These are phyloP conservation scores for Cutaneotrichosporon spelunceum DNA, from an alignment of 1,284 basidiomycete species.

Conservation along the genomic window DNA sequence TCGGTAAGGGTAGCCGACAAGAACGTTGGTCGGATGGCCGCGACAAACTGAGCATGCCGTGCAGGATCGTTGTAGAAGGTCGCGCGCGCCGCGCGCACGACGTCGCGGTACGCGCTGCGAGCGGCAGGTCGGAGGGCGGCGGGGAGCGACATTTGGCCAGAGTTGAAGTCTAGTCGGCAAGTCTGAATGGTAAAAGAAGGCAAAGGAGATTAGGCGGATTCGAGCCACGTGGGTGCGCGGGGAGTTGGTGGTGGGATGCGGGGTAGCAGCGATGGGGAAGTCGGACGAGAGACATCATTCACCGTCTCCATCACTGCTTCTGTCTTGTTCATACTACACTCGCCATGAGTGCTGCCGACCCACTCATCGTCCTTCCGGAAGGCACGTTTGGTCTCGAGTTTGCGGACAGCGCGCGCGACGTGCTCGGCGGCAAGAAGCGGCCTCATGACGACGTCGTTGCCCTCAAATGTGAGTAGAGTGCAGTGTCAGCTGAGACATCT, in stretches of 20 bases:
- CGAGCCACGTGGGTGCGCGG: not conserved
- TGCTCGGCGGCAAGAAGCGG: conserved; percentile 10
- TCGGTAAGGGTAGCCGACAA: conserved; percentile 40
- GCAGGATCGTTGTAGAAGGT: conserved; percentile 48
- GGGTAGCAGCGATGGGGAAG: not conserved
- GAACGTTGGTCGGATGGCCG: conserved; percentile 42
- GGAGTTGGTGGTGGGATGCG: not conserved
- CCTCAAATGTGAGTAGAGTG: conserved; percentile 16
- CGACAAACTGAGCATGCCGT: conserved; percentile 34
- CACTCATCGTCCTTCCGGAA: conserved; percentile 21
- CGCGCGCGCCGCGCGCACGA: conserved; percentile 42
- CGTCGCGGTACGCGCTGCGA: conserved; percentile 43
- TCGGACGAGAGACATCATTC: not conserved
- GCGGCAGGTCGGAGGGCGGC: conserved; percentile 37
- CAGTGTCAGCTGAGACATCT: not conserved
- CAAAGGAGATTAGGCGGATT: not conserved
- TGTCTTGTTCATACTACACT: not conserved
- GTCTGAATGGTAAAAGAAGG: not conserved
- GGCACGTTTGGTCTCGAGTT: conserved; percentile 22
- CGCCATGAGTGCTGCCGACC: conserved; percentile 23
- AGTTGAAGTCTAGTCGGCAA: not conserved
- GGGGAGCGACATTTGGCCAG: conserved; percentile 28
- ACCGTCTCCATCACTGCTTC: not conserved
- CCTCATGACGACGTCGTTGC: conserved; percentile 20
- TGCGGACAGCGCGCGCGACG: conserved; percentile 14